These are phyloP conservation scores for Neurospora africana DNA, from an alignment of 495 filamentous ascomycete species.

Conservation along the genomic window DNA sequence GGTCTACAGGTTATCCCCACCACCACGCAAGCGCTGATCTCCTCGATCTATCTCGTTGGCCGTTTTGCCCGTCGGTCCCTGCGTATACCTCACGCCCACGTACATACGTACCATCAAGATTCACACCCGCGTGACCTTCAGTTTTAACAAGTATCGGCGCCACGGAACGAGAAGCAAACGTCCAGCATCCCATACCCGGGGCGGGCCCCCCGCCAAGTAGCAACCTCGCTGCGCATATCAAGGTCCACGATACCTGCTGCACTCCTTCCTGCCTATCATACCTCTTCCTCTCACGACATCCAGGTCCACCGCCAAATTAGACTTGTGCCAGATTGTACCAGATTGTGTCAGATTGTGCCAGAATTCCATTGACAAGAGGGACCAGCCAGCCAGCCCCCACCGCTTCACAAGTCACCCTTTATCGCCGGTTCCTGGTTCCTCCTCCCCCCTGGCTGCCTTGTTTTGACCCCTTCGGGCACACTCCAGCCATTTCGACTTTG, in stretches of 20 bases:
- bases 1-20: background rate
- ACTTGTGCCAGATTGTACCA: slow-evolving; percentile 8
- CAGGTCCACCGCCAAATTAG: slow-evolving; percentile 21
- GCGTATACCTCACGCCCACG: background rate
- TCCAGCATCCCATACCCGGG: slow-evolving; percentile 5
- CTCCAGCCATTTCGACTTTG: slow-evolving; percentile 15
- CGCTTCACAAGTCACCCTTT: slow-evolving; percentile 13
- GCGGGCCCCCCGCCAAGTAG: slow-evolving; percentile 7
- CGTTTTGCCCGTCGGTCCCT: background rate
- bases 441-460: slow-evolving; percentile 10
- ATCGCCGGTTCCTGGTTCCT: slow-evolving; percentile 15
- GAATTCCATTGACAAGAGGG: slow-evolving; percentile 17
- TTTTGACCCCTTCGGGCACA: slow-evolving; percentile 5
- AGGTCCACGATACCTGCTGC: slow-evolving; percentile 11
- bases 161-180: slow-evolving; percentile 17
- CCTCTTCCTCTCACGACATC: slow-evolving; percentile 10
- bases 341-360: slow-evolving; percentile 10
- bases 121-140: background rate
- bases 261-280: slow-evolving; percentile 20
- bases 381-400: slow-evolving; percentile 11
- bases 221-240: slow-evolving; percentile 8
- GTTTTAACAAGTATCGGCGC: slow-evolving; percentile 26
- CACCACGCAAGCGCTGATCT: background rate
- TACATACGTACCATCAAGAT: background rate
- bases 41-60: background rate